These are phyloP conservation scores for Echinosophora koreensis DNA, from an alignment of 306 rosid genomes.

Conservation along the genomic window DNA sequence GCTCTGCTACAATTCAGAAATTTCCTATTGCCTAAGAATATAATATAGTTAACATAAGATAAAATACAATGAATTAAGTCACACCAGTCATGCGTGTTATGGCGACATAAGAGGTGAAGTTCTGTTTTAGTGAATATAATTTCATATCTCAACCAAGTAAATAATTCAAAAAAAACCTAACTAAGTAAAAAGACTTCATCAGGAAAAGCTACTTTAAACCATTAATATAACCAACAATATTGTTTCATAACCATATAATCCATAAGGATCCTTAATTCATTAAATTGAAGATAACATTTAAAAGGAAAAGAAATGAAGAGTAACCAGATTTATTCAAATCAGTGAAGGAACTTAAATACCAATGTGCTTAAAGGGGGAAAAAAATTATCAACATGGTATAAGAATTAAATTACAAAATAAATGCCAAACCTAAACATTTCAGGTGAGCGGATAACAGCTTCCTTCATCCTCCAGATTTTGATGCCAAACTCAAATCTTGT, in stretches of 20 bases:
- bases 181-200: not conserved
- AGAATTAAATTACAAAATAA: not conserved
- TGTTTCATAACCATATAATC: not conserved
- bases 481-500: not conserved
- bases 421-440: not conserved
- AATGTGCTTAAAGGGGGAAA: not conserved
- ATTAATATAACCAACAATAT: not conserved
- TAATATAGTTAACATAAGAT: not conserved
- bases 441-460: not conserved
- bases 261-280: not conserved
- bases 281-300: not conserved
- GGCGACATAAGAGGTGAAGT: not conserved
- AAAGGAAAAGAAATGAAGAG: not conserved
- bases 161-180: not conserved
- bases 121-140: not conserved
- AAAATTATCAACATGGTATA: not conserved
- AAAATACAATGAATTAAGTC: not conserved
- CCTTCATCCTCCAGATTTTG: not conserved
- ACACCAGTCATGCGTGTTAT: not conserved
- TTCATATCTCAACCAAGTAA: not conserved
- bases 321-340: not conserved
- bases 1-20: not conserved
- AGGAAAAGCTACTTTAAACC: not conserved
- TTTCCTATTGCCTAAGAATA: conserved; percentile 29
- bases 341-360: not conserved